Evolutionary conservation across 371 early-diverging fungal genomes (phyloP), one percentile per base, ranked within the genome.

Genomic region (Mucor sp.): DNA sequence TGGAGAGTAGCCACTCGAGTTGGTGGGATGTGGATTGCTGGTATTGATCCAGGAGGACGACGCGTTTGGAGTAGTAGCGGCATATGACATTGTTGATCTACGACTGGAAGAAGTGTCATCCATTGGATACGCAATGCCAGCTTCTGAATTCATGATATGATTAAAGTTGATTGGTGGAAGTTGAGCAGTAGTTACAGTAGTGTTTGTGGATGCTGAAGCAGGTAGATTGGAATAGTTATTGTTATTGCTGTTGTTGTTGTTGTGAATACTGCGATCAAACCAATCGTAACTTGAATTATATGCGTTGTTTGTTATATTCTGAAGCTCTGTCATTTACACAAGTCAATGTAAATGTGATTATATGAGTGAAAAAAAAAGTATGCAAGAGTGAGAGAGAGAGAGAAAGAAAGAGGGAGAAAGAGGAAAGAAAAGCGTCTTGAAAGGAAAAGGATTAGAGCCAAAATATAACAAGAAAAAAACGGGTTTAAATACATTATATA

Each of bases 301-400:
- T 23, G 58, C 57, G 62, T 58, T 66, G 30, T 69, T 69, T 58
- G 68, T 55, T 35, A 53, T 61, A 23, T 65, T 60, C 44, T 65
- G 70, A 62, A 70, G 66, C 32, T 65, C 65, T 65, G 66, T 65
- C 65, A 70, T 65, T 69, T 63, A 63, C 32, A 44, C 30, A 64
- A 39, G 15, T 53, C 6, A 35, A 44, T 44, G 19, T 19, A 21
- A 50, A 50, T 21, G 21, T 50, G 50, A 50, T 50, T 25, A 25
- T 50, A 50, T 50, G 3, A 50, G 60, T 59, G 43, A 58, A 23
- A 48, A 47, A 48, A 47, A 37, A 41, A 28, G 48, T 23, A 47
- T 19, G 11, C 21, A 14, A 14, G 9, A 59, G 30, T 56, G 15
- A 19, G 30, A 64, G 28, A 53, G 17, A 53, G 21, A 35, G 19